Evolutionary conservation across 179 eudicot genomes (phyloP), one percentile per base, ranked within the genome.

Genomic region (Gypsophila paniculata): DNA sequence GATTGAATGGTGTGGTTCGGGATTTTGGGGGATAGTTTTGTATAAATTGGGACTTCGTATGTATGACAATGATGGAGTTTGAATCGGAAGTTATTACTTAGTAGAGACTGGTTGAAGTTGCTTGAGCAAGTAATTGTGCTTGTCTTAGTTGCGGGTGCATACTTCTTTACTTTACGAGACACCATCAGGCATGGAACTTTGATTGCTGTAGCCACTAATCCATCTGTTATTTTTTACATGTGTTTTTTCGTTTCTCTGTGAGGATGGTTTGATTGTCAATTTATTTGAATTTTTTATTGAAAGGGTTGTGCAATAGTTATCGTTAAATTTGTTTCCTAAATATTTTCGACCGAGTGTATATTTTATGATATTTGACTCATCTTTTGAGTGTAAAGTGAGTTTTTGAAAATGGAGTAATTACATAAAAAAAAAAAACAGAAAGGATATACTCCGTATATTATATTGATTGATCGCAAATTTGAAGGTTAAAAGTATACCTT

Each of bases 11-110:
- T 63, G 38, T 17, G 69, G 32, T 42, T 8, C 46, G 29, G 53
- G 1, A 0, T 26, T 8, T 48, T 0, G 4, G 42, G 42, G 49
- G 36, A 46, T 32, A 12, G 17, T 46, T 14, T 46, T 44, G 34
- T 44, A 26, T 48, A 23, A 39, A 67, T 23, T 49, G 71, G 58
- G n/a, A n/a, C n/a, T n/a, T n/a, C n/a, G n/a, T n/a, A n/a, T 57
- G 2, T 1, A 21, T 18, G 48, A 25, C 19, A n/a, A n/a, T 39
- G 17, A 38, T 64, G 48, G 51, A 38, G 25, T 64, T 51, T 57
- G 61, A 29, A 8, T 7, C 52, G 52, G 52, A 46, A 15, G 9
- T 46, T 60, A n/a, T n/a, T n/a, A n/a, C n/a, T n/a, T n/a, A 10
- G 19, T 26, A 60, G 39, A 32, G 13, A 54, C 59, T 18, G 59